Evolutionary conservation across 148 eudicot species (phyloP), one percentile per base, ranked within the genome.

Genomic region (Chenopodium quinoa): DNA sequence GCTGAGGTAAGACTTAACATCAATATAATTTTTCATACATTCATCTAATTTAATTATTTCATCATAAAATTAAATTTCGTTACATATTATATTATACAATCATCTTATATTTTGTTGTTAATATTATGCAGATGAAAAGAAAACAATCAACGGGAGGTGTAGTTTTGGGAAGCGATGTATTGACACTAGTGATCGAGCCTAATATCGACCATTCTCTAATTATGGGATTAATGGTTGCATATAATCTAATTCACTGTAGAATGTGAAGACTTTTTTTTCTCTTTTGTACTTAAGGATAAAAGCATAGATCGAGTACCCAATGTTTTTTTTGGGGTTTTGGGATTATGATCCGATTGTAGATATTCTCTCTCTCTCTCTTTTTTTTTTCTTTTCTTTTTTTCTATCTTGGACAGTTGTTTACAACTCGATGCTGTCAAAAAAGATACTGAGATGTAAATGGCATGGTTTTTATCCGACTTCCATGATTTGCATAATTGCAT

Each of bases 91-190:
- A 44, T 37, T 23, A 13, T 22, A 34, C 31, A n/a, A 0, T 17
- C 58, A 68, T 56, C 14, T 66, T 71, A 47, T 74, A 47, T 4
- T 40, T 64, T 48, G 32, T 11, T 70, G 11, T 25, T 27, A 67
- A 23, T 69, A 0, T 11, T 25, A 56, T 48, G 76, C 88, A 88
- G 90, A 71, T 84, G 67, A 89, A 83, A 73, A 79, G 86, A 65
- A 89, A 89, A 29, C 83, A 79, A 34, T 81, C 89, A n/a, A 44
- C 8, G 40, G 73, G 77, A 75, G 91, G 91, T n/a, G 82, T 86
- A 73, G 82, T 81, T 67, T 44, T 89, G 64, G 91, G 91, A 85
- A 79, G 83, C 46, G 89, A 89, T 60, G 91, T 89, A 7, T 62
- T 81, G 31, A 89, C 89, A 68, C 29, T 89, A 83, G 82, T 73